A percentile compares a stretch with the other conserved stretches of the same genome.
Conservation (phyloP, 495 filamentous ascomycete genomes). For the Penicillium maclennaniae region DNA sequence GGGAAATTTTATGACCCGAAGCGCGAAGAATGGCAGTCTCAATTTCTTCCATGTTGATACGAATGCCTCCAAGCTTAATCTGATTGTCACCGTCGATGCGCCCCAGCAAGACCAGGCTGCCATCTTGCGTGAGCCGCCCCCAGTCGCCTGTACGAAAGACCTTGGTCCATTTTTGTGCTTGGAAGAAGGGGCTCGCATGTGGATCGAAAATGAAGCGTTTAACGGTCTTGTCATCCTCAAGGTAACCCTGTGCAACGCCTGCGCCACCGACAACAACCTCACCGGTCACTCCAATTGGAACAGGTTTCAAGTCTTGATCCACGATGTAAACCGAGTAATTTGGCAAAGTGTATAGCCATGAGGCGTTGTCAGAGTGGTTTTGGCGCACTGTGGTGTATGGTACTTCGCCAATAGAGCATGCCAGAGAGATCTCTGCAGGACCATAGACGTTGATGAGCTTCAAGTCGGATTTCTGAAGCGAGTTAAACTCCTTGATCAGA, state of each 20-base stretch:
- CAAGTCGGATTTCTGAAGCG: conserved; percentile 16
- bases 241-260: conserved; percentile 41
- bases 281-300: conserved; percentile 43
- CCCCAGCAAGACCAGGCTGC: conserved; percentile 31
- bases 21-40: conserved; percentile 30
- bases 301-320: conserved; percentile 33
- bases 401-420: conserved; percentile 18
- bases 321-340: conserved; percentile 49
- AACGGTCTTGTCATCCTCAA: conserved; percentile 30
- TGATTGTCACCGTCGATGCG: conserved; percentile 44
- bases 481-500: conserved; percentile 17
- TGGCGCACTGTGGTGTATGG: conserved; percentile 4
- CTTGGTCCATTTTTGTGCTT: conserved; percentile 24
- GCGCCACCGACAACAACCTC: conserved; percentile 45
- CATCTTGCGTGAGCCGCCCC: conserved; percentile 23
- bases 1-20: conserved; percentile 24
- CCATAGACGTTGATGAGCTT: conserved; percentile 32
- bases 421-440: conserved; percentile 28
- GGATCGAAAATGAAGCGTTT: conserved; percentile 33
- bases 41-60: conserved; percentile 51
- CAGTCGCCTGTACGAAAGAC: conserved; percentile 26
- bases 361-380: not conserved
- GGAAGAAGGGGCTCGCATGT: conserved; percentile 19
- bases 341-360: conserved; percentile 30
- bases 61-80: conserved; percentile 50